Evolutionary conservation across 2,329 filamentous ascomycete species (phyloP), one percentile per base, ranked within the genome.

Genomic region (Aspergillus sp.): DNA sequence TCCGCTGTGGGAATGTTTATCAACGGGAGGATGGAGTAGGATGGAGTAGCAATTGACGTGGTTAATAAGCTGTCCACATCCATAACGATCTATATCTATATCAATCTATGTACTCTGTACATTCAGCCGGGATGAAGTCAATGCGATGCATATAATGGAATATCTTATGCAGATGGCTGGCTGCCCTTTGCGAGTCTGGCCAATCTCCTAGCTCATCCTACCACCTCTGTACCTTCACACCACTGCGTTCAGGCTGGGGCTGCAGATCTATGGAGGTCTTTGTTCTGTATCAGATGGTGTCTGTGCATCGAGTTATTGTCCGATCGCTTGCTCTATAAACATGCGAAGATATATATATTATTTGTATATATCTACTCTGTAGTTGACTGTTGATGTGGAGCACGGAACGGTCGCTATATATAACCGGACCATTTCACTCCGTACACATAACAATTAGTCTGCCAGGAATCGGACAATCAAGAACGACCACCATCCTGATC

Each of bases 1-100:
- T 61, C 59, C 59, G 58, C 50, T 46, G 50, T 52, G 50, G 50
- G 38, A 51, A 47, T 52, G 25, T 25, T 38, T 20, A 41, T 48
- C 46, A 42, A n/a, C 19, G 40, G 40, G 11, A 42, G n/a, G 40
- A 42, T 42, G 40, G 40, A 42, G 40, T 42, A 17, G 34, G 5
- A n/a, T 16, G 29, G 29, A 32, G 29, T 32, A 32, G 6, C 34
- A 6, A 2, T 38, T 38, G 34, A 29, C 25, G 34, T 38, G 11
- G 34, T n/a, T 6, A 38, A 38, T 17, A 38, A 38, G 34, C 14
- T 38, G 4, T 5, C 34, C 34, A 17, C 6, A 17, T 29, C 25
- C 11, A 29, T 29, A 29, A 10, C 25, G 11, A 10, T 29, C 25
- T 29, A 29, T 29, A 29, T 29, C 25, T n/a, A n/a, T n/a, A n/a